These are phyloP conservation scores for Wickerhamomyces kurtzmanii DNA, from an alignment of 805 yeast species.

Conservation along the genomic window DNA sequence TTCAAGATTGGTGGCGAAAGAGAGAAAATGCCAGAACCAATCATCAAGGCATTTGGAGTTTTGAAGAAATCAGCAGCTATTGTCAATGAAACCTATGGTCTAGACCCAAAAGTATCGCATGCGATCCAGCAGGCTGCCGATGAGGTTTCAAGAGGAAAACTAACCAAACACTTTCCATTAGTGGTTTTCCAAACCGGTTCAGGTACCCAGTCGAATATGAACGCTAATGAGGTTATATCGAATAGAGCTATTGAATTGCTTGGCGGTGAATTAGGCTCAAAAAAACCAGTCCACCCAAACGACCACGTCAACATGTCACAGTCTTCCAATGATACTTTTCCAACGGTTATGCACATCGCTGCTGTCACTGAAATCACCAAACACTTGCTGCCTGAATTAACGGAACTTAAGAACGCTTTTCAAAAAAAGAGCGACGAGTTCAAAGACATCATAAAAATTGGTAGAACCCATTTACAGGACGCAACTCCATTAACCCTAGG, in stretches of 20 bases:
- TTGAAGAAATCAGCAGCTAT: constrained; percentile 92
- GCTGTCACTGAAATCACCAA: constrained; percentile 83
- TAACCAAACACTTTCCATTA: constrained; percentile 91
- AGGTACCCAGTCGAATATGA: constrained; percentile 98
- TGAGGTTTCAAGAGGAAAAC: constrained; percentile 88
- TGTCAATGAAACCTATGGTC: constrained; percentile 77
- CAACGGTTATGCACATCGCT: constrained; percentile 99
- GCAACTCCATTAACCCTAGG: constrained; percentile 98
- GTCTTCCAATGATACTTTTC: constrained; percentile 97
- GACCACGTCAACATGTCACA: constrained; percentile 98
- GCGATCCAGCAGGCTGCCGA: constrained; percentile 93
- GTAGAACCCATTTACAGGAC: constrained; percentile 98
- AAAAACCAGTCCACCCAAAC: constrained; percentile 94
- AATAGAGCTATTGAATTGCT: constrained; percentile 95
- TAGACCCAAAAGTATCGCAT: constrained; percentile 73
- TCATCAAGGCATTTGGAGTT: constrained; percentile 86
- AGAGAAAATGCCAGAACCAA: constrained; percentile 87
- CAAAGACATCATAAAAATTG: constrained; percentile 86
- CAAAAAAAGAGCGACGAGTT: constrained; percentile 76
- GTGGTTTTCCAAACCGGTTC: constrained; percentile 99
- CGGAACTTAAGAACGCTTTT: constrained; percentile 69
- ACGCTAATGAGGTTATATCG: constrained; percentile 97
- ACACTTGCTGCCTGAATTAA: constrained; percentile 72
- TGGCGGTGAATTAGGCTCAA: constrained; percentile 89
- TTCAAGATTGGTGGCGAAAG: constrained; percentile 92